phyloP scores from a whole-genome alignment of 2,329 filamentous ascomycete genomes.

The Cordyceps javanica region DNA sequence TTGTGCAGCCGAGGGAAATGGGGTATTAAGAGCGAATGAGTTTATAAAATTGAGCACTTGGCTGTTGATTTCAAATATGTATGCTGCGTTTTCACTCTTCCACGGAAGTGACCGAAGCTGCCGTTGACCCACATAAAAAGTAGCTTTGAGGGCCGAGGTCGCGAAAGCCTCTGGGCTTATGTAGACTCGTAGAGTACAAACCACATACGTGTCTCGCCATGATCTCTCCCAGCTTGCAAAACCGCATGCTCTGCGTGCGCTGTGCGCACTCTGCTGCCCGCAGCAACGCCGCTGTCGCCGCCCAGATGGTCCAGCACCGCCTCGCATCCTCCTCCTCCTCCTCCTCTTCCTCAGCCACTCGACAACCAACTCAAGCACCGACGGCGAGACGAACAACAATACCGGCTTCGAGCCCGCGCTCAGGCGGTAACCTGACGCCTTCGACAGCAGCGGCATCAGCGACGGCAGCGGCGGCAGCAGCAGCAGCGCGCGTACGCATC shows the following conservation, averaged over 20 bases:
- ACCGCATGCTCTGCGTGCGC: neutral
- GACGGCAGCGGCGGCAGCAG: conserved; percentile 15
- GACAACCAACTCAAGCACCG: neutral
- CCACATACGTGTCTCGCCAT: neutral
- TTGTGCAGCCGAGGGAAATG: neutral
- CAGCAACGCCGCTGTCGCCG: neutral
- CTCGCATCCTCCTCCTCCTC: neutral
- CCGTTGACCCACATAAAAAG: neutral
- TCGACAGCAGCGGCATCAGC: neutral
- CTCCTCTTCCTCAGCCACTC: neutral
- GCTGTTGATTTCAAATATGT: neutral
- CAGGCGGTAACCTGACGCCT: too few relatives aligned
- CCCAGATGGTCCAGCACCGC: neutral
- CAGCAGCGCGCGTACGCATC: conserved; percentile 18
- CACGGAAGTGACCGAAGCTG: neutral
- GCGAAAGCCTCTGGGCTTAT: too few relatives aligned
- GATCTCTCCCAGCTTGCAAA: neutral
- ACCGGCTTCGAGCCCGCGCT: neutral
- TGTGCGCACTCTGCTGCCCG: neutral
- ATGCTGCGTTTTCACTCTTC: neutral
- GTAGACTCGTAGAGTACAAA: neutral
- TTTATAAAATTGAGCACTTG: neutral
- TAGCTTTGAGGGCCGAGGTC: neutral
- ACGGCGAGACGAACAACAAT: neutral
- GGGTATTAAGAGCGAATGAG: neutral